These are phyloP conservation scores for Nakazawaea sp. DNA, from an alignment of 805 yeast genomes.

Conservation along the genomic window DNA sequence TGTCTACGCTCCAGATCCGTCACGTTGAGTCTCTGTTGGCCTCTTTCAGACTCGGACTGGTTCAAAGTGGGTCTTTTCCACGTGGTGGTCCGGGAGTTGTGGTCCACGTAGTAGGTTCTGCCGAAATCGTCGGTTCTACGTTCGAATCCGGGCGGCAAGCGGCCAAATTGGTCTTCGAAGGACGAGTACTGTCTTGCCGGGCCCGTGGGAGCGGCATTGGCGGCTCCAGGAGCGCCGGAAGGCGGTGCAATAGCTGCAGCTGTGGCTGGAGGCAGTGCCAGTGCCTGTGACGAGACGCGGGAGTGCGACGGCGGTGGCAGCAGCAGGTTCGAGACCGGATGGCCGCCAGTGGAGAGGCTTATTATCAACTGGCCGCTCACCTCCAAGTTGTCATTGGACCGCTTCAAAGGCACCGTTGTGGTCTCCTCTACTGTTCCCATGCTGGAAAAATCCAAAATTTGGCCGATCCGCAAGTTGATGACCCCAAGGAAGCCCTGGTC, in stretches of 20 bases:
- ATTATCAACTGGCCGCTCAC: conserved; percentile 91
- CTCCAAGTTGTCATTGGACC: conserved; percentile 83
- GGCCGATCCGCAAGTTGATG: conserved; percentile 84
- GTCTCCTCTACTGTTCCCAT: conserved; percentile 58
- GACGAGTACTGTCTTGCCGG: conserved; percentile 71
- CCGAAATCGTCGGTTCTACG: conserved; percentile 97
- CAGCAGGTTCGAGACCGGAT: conserved; percentile 21
- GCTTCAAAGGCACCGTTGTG: conserved; percentile 84
- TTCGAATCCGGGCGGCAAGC: conserved; percentile 99
- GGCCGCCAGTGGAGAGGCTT: conserved; percentile 39
- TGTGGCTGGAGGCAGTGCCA: conserved; percentile 14
- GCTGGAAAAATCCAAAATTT: conserved; percentile 64
- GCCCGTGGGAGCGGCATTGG: conserved; percentile 2
- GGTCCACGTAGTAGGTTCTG: conserved; percentile 96
- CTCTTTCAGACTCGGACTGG: conserved; percentile 66
- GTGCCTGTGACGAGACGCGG: conserved; percentile 17
- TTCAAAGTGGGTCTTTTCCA: conserved; percentile 94
- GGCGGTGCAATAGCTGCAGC: conserved; percentile 17
- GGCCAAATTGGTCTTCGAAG: conserved; percentile 94
- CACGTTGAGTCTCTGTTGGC: conserved; percentile 51
- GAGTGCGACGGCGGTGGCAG: conserved; percentile 16
- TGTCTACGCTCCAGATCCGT: conserved; percentile 88
- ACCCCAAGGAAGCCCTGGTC: conserved; percentile 98
- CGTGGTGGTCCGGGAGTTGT: conserved; percentile 95
- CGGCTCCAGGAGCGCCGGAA: conserved; percentile 12